Conservation (phyloP, 257 asterid species). For the Primulina tabacum region DNA sequence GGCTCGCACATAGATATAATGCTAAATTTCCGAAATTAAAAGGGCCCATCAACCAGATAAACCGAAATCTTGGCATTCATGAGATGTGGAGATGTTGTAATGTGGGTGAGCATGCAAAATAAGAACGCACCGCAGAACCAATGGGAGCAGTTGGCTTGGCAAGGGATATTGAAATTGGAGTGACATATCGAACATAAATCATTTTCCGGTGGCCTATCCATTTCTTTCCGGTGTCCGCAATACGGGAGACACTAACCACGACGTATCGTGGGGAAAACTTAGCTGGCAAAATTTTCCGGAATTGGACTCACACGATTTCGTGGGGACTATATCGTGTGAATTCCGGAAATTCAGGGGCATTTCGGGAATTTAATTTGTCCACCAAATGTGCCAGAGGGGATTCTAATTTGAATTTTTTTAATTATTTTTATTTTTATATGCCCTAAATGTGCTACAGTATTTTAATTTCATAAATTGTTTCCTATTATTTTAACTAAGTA, state of each 20-base stretch:
- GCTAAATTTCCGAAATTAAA: slow-evolving; percentile 6
- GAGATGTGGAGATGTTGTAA: neutral
- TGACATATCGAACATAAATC: slow-evolving; percentile 87
- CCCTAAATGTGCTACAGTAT: too few species aligned
- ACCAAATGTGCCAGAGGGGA: too few species aligned
- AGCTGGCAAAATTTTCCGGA: neutral
- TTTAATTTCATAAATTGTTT: too few species aligned
- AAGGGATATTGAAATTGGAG: slow-evolving; percentile 59
- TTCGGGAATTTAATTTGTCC: neutral
- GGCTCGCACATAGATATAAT: neutral
- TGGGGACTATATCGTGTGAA: neutral
- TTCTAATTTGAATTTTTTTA: too few species aligned
- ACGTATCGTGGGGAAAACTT: neutral
- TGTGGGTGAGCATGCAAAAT: neutral
- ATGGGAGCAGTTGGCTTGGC: slow-evolving; percentile 93
- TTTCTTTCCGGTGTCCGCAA: slow-evolving; percentile 21
- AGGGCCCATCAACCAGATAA: slow-evolving; percentile 4
- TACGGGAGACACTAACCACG: neutral
- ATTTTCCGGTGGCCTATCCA: slow-evolving; percentile 81
- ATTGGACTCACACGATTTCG: neutral
- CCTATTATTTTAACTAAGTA: too few species aligned
- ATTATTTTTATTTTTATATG: too few species aligned
- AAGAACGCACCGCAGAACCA: slow-evolving; percentile 81
- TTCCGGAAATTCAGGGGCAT: neutral
- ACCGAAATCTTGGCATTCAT: neutral